A percentile compares a stretch with the other conserved stretches of the same genome.
These are phyloP conservation scores for Polytrichum commune DNA, from an alignment of 225 moss, liverwort and hornwort species.

Conservation along the genomic window DNA sequence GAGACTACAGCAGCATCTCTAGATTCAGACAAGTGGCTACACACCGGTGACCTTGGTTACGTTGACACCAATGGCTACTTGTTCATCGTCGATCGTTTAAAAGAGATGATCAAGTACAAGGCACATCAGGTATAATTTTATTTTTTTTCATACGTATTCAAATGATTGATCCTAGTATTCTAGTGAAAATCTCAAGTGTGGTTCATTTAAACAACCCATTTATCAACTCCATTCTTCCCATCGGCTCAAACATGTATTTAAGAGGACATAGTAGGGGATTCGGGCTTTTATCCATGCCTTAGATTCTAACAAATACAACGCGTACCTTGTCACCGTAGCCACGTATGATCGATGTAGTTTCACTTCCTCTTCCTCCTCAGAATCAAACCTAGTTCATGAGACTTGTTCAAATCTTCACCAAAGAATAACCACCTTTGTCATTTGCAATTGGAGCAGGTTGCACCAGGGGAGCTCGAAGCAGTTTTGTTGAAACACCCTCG, in stretches of 20 bases:
- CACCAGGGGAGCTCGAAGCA: conserved; percentile 13
- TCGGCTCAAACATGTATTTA: neutral
- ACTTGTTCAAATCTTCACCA: no score
- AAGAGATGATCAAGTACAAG: conserved; percentile 18
- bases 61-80: conserved; percentile 6
- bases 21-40: conserved; percentile 7
- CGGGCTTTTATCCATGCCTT: no score
- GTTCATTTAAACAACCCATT: neutral
- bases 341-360: no score
- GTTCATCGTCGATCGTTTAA: conserved; percentile 12
- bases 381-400: no score
- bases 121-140: conserved; percentile 1
- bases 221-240: neutral
- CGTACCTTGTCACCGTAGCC: no score
- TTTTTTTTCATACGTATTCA: no score
- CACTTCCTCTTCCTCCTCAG: no score
- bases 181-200: neutral
- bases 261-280: no score
- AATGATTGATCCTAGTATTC: neutral
- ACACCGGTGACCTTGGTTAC: conserved; percentile 15
- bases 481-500: conserved; percentile 7
- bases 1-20: neutral
- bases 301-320: no score
- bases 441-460: conserved; percentile 5
- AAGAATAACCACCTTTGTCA: no score